Evolutionary conservation across 768 basidiomycete species (phyloP).

Genomic region (Botryobasidium botryosum): DNA sequence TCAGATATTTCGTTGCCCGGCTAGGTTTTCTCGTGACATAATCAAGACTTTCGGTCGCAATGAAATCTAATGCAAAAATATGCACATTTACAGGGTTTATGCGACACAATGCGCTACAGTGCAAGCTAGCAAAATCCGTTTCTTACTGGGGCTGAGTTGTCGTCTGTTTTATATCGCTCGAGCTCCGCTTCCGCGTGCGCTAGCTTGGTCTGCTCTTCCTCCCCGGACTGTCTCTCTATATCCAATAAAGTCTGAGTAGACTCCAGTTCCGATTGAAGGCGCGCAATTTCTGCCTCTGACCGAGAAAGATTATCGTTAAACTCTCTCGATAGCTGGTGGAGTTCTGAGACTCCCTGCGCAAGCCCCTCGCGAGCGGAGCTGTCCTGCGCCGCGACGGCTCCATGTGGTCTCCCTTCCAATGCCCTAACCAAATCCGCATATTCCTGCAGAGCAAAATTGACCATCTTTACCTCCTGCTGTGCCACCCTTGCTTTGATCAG

Average conservation of each 20-base stretch:
- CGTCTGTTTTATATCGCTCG: conserved; percentile 18
- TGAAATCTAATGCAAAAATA: too few species aligned
- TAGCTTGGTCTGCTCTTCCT: conserved; percentile 30
- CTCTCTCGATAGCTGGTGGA: conserved; percentile 16
- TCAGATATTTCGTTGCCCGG: too few species aligned
- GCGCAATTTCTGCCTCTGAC: conserved; percentile 29
- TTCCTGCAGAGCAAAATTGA: conserved; percentile 47
- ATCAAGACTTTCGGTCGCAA: too few species aligned
- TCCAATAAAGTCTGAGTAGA: conserved; percentile 18
- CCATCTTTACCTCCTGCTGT: conserved; percentile 33
- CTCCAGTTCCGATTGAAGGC: conserved; percentile 16
- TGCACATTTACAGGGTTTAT: too few species aligned
- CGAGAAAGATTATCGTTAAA: conserved; percentile 29
- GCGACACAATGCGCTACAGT: too few species aligned
- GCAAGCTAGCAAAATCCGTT: too few species aligned
- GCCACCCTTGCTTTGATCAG: conserved; percentile 32
- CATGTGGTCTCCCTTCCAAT: conserved; percentile 33
- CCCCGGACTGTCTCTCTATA: conserved; percentile 28
- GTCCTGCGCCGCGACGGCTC: conserved; percentile 1
- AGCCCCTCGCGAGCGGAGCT: background rate
- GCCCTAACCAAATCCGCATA: conserved; percentile 60
- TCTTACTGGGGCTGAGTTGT: too few species aligned
- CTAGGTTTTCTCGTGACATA: too few species aligned
- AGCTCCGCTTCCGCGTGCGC: conserved; percentile 33
- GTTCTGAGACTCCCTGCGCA: background rate